A percentile compares a stretch with the other conserved stretches of the same genome.
phyloP scores from a whole-genome alignment of 179 eudicot genomes.

The Beta corolliflora region DNA sequence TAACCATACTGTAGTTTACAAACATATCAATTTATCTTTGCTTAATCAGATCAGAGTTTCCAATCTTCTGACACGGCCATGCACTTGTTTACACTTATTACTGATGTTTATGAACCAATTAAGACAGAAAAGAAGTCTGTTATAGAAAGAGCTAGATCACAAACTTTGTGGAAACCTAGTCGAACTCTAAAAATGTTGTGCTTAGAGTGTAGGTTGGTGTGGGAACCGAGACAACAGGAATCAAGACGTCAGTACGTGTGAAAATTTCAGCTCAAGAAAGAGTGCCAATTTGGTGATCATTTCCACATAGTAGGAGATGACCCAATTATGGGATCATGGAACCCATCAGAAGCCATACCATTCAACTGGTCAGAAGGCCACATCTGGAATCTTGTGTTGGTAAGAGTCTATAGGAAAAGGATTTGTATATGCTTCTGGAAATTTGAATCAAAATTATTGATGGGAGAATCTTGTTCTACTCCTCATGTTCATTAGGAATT shows the following conservation, averaged over 20 bases:
- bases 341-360: constrained; percentile 61
- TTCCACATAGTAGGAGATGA: constrained; percentile 65
- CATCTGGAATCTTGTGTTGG: constrained; percentile 60
- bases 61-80: no score
- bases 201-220: constrained; percentile 8
- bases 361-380: constrained; percentile 73
- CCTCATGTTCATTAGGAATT: constrained; percentile 45
- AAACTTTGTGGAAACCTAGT: neutral
- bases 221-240: neutral
- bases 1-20: no score
- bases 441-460: neutral
- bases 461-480: neutral
- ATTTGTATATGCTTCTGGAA: neutral
- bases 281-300: constrained; percentile 62
- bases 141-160: neutral
- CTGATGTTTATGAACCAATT: no score
- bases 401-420: constrained; percentile 23
- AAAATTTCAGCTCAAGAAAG: constrained; percentile 49
- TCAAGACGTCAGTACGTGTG: constrained; percentile 38
- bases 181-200: neutral
- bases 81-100: no score
- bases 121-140: no score
- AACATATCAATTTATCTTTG: no score
- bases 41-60: no score
- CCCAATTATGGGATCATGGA: constrained; percentile 61